Evolutionary conservation across 2,329 filamentous ascomycete genomes (phyloP), one percentile per base, ranked within the genome.

Genomic region (Sporothrix inflata): DNA sequence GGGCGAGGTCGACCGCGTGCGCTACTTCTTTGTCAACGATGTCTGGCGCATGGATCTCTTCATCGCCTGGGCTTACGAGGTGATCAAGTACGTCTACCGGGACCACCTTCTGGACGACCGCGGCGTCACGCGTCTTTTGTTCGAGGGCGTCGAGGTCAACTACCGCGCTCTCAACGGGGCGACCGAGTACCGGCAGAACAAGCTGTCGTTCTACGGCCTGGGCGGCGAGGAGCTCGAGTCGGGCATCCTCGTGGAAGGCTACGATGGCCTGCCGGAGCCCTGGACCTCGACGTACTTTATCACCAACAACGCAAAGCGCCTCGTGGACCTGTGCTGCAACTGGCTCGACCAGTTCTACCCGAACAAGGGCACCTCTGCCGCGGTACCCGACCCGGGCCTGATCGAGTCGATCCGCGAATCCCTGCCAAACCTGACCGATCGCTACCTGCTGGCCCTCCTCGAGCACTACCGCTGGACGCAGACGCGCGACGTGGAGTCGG

Each of bases 11-110:
- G 94, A 97, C 78, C 85, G 87, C 8, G 89, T 97, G 19, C 89
- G 94, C n/a, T 90, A 94, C 76, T 98, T 93, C 89, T 97, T 98
- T 78, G 86, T 94, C 74, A 87, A 92, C 76, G 92, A 94, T 77
- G 85, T 94, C 42, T 88, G 88, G 80, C 87, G 88, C 38, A 86
- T 97, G 75, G 89, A 94, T 71, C 85, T 92, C 71, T 89, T 96
- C 57, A 85, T 97, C 65, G 91, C 92, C 0, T 96, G 92, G 91
- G 90, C 92, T 9, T 92, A 89, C 77, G 90, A 92, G 79, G 89
- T 90, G 16, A 90, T 95, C 79, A 93, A 92, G 79, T 88, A 91
- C 71, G 84, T 91, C 72, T 91, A 91, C 77, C 88, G 89, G 71
- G 89, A 90, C 68, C 85, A 86, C 45, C 78, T 87, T 2, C 84